Percentiles rank a stretch among this genome's conserved stretches.
These are phyloP conservation scores for Eudorina sp. DNA, from an alignment of 139 green algal genomes.

Conservation along the genomic window DNA sequence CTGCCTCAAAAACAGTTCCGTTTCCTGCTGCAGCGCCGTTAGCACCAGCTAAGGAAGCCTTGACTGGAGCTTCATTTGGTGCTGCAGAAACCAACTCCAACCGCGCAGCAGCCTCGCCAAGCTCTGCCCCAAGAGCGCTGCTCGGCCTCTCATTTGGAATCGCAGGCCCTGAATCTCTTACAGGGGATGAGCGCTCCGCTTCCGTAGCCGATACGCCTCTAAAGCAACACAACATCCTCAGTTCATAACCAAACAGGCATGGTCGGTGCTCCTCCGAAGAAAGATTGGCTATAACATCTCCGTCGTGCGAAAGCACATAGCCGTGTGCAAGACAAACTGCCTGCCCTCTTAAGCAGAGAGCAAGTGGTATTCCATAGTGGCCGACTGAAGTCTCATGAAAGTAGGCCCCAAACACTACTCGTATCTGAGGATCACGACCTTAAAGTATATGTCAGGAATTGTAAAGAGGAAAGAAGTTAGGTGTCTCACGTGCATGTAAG, in stretches of 20 bases:
- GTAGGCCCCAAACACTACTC: too few species aligned
- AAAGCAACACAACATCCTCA: slow-evolving; percentile 32
- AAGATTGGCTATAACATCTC: background rate
- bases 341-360: background rate
- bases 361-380: background rate
- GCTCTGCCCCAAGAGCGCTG: background rate
- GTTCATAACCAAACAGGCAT: background rate
- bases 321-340: background rate
- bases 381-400: too few species aligned
- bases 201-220: background rate
- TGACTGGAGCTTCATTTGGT: background rate
- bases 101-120: background rate
- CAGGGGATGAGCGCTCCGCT: background rate
- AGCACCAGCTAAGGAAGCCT: background rate
- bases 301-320: too few species aligned
- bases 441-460: background rate
- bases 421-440: background rate
- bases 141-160: background rate
- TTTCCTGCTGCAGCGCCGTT: background rate
- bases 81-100: background rate
- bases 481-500: too few species aligned
- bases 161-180: background rate
- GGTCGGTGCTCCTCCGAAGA: background rate
- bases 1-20: background rate
- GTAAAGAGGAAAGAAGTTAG: too few species aligned